Percentiles rank a stretch among this genome's conserved stretches.
phyloP scores from a whole-genome alignment of 2,329 filamentous ascomycete genomes.

The Fusarium humuli region DNA sequence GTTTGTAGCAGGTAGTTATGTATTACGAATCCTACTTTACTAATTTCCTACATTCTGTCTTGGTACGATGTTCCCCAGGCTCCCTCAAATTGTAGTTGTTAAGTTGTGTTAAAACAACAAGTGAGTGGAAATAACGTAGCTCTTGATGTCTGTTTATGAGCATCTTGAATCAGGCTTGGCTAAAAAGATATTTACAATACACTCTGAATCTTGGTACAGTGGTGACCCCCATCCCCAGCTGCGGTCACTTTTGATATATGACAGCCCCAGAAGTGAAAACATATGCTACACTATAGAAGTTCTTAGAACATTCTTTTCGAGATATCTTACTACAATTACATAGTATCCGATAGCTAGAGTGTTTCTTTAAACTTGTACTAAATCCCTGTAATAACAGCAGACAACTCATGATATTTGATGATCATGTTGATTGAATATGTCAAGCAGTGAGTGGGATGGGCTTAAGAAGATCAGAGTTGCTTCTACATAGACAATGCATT shows the following conservation, averaged over 20 bases:
- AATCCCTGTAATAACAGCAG: not conserved
- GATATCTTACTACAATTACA: not conserved
- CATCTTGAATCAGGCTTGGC: not conserved
- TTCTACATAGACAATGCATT: not conserved
- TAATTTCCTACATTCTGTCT: not conserved
- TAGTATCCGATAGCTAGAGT: not conserved
- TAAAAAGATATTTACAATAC: not conserved
- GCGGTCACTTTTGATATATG: not conserved
- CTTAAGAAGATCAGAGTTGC: not conserved
- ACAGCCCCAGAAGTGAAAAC: not conserved
- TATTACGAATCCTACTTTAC: constrained; percentile 27
- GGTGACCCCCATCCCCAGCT: not conserved
- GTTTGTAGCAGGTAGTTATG: constrained; percentile 35
- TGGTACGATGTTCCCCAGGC: not conserved
- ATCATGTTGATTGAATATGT: not conserved
- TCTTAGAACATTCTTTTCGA: not conserved
- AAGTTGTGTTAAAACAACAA: not conserved
- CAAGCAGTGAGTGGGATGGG: not conserved
- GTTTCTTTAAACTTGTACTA: not conserved
- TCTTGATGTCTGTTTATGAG: not conserved
- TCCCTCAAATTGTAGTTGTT: not conserved
- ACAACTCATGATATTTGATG: not conserved
- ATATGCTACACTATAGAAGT: not conserved
- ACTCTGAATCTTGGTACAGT: not conserved
- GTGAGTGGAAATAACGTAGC: not conserved